These are phyloP conservation scores for Wallacemonas sp. DNA, from an alignment of 208 protist genomes.

Conservation along the genomic window DNA sequence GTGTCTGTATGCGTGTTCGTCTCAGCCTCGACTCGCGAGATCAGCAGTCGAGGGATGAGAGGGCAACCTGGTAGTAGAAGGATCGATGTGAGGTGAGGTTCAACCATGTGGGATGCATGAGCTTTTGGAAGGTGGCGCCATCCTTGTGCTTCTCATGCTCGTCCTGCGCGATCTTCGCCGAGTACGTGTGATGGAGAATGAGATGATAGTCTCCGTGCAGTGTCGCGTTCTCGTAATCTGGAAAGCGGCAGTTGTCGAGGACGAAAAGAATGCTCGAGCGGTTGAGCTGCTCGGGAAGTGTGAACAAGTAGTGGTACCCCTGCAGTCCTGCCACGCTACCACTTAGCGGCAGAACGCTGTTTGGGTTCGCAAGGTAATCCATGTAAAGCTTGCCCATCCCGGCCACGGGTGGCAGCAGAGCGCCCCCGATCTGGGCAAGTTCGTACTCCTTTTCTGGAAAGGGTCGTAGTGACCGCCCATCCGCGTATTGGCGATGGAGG, in stretches of 20 bases:
- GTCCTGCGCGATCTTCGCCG: neutral
- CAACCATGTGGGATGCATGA: neutral
- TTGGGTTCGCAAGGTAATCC: neutral
- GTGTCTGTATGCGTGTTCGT: neutral
- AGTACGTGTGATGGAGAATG: constrained; percentile 8
- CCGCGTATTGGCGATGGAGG: neutral
- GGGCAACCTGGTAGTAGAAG: neutral
- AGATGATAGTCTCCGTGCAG: neutral
- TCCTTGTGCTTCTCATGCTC: neutral
- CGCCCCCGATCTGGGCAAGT: neutral
- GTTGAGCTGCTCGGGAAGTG: neutral
- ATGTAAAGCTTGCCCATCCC: constrained; percentile 8
- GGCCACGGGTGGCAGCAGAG: neutral
- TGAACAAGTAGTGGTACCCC: neutral
- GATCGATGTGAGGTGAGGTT: neutral
- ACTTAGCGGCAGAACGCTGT: neutral
- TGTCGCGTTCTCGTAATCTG: constrained; percentile 9
- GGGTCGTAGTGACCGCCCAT: neutral
- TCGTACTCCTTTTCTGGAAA: neutral
- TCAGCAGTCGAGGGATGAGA: neutral
- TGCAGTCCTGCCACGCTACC: neutral
- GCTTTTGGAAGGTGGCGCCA: neutral
- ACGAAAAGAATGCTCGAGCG: constrained; percentile 1
- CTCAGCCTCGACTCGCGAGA: too few species aligned
- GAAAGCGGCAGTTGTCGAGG: neutral